Percentiles rank a stretch among this genome's conserved stretches.
Evolutionary conservation across 1,139 yeast species (phyloP).

Genomic region (Debaryomyces robertsiae): DNA sequence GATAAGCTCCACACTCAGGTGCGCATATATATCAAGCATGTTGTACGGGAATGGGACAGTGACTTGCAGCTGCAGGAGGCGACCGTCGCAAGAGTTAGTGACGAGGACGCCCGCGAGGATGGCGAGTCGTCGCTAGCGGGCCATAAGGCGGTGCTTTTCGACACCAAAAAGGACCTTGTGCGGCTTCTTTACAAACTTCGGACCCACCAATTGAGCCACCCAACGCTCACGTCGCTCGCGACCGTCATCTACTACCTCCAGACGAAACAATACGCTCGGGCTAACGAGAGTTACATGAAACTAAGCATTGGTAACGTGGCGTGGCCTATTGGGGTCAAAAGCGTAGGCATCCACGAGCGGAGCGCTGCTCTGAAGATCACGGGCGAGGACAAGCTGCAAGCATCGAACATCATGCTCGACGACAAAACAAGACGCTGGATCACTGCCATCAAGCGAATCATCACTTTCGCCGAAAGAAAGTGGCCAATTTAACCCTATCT

Average conservation of each 20-base stretch:
- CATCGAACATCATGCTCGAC: conserved; percentile 78
- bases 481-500: conserved; percentile 3
- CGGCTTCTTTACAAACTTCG: conserved; percentile 64
- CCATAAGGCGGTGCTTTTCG: conserved; percentile 32
- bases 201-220: conserved; percentile 40
- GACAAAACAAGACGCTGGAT: conserved; percentile 80
- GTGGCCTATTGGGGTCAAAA: conserved; percentile 88
- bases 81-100: background rate
- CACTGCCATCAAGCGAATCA: conserved; percentile 67
- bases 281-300: conserved; percentile 72
- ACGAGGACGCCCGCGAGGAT: conserved; percentile 7
- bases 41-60: conserved; percentile 50
- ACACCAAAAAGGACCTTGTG: conserved; percentile 63
- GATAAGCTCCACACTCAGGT: conserved; percentile 42
- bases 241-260: conserved; percentile 67
- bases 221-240: conserved; percentile 57
- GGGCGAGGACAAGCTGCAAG: conserved; percentile 41
- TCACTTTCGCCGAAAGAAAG: conserved; percentile 42
- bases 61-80: conserved; percentile 6
- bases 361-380: conserved; percentile 50
- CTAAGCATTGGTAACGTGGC: conserved; percentile 86
- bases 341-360: conserved; percentile 79
- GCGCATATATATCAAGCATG: conserved; percentile 51
- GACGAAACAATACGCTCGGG: conserved; percentile 49
- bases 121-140: conserved; percentile 7